Evolutionary conservation across 2,329 filamentous ascomycete genomes (phyloP), one percentile per base, ranked within the genome.

Genomic region (Alternaria alternata): DNA sequence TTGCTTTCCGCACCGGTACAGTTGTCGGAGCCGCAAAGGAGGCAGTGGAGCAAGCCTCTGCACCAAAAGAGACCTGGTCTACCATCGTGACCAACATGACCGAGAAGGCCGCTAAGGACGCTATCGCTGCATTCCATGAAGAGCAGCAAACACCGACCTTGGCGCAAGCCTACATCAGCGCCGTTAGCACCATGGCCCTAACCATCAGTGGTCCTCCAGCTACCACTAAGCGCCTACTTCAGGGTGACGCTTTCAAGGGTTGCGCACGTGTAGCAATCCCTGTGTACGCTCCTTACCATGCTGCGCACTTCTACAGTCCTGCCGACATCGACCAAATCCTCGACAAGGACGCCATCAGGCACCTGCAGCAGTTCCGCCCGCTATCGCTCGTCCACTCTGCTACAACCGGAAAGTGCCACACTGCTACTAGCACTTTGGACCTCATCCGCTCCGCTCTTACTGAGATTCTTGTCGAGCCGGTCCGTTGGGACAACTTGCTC

Each of bases 51-150:
- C 85, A 88, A 52, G 78, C 81, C 36, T 78, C 81, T 6, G 71
- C 87, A 56, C 82, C 85, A 12, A 86, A 86, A 16, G 83, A 88
- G 64, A 85, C 86, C 70, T 92, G 89, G 89, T 89, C 89, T 7
- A 87, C 86, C 58, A 86, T 91, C 63, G 82, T 91, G 54, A 82
- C 87, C n/a, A 84, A 83, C 44, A 79, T 84, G 43, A 82, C 80
- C 43, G 84, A 88, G 64, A 75, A 81, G 36, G 80, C 84, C 20
- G 85, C 85, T 5, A 82, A 81, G 67, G 78, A 78, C 42, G 81
- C 82, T 14, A 80, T 91, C 9, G 78, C 77, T 43, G 80, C 82
- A n/a, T 91, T 90, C 78, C 85, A 90, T 75, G 74, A 81, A 59
- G 76, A 82, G 46, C 83, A 85, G 71, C 80, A 79, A 39, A 84